Evolutionary conservation across 2,329 filamentous ascomycete genomes (phyloP).

Genomic region (Aspergillus novofumigatus): DNA sequence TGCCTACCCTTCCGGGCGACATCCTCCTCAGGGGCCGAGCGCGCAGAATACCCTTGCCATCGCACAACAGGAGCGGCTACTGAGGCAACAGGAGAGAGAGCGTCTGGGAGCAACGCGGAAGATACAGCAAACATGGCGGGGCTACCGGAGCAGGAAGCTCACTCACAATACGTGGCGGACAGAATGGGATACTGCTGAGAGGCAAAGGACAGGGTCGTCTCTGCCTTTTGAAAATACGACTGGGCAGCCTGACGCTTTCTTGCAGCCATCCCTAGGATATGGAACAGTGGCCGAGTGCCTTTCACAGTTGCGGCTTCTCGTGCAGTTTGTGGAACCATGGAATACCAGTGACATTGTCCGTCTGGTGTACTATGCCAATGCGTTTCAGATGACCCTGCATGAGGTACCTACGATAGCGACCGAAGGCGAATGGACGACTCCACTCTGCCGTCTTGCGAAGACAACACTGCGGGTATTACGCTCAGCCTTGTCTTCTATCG

Average conservation of each 20-base stretch:
- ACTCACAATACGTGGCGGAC: constrained; percentile 56
- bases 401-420: constrained; percentile 34
- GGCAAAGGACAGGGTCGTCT: constrained; percentile 29
- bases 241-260: constrained; percentile 44
- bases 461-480: constrained; percentile 33
- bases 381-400: constrained; percentile 38
- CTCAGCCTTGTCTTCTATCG: constrained; percentile 18
- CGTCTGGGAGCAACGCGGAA: constrained; percentile 67
- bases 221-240: constrained; percentile 28
- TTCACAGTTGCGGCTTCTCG: constrained; percentile 59
- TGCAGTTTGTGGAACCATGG: constrained; percentile 61
- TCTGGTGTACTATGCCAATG: constrained; percentile 42
- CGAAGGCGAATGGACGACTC: constrained; percentile 39
- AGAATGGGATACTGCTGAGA: constrained; percentile 61
- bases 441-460: constrained; percentile 36
- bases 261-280: constrained; percentile 41
- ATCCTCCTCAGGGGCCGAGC: constrained; percentile 53
- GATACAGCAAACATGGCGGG: constrained; percentile 81
- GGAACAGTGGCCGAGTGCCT: constrained; percentile 37
- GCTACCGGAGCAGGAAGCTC: constrained; percentile 59
- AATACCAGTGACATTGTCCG: constrained; percentile 36
- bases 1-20: constrained; percentile 54
- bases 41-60: constrained; percentile 75
- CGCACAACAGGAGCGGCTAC: constrained; percentile 79
- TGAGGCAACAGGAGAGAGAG: constrained; percentile 76